Evolutionary conservation across 2,329 filamentous ascomycete genomes (phyloP).

Genomic region (Colletotrichum kahawae): DNA sequence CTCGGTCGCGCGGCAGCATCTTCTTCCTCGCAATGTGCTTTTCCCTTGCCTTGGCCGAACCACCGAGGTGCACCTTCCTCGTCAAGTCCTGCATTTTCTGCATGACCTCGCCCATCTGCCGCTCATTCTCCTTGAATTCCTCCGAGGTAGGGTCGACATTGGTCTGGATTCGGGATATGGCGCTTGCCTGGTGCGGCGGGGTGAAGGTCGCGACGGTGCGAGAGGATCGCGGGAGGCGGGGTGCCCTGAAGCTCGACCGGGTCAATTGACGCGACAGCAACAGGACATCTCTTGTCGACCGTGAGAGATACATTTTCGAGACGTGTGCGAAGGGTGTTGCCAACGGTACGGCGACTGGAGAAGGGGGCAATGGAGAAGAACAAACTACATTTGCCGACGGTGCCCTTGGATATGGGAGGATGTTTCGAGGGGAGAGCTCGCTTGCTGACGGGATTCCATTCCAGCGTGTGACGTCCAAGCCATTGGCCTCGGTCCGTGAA

Average conservation of each 20-base stretch:
- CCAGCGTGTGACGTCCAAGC: slow-evolving; percentile 17
- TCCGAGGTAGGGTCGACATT: slow-evolving; percentile 77
- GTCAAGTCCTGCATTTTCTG: slow-evolving; percentile 73
- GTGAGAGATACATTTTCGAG: slow-evolving; percentile 51
- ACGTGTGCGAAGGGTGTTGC: slow-evolving; percentile 8
- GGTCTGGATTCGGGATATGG: slow-evolving; percentile 81
- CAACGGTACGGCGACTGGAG: slow-evolving; percentile 18
- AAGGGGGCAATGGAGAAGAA: background rate
- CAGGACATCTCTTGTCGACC: slow-evolving; percentile 50
- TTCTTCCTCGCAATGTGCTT: slow-evolving; percentile 90
- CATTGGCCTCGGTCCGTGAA: slow-evolving; percentile 37
- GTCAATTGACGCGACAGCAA: slow-evolving; percentile 48
- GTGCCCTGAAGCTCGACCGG: slow-evolving; percentile 19
- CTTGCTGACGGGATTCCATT: slow-evolving; percentile 22
- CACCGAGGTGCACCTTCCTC: slow-evolving; percentile 74
- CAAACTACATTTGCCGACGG: slow-evolving; percentile 26
- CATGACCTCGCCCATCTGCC: slow-evolving; percentile 77
- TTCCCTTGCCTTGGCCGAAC: slow-evolving; percentile 79
- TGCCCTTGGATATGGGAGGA: slow-evolving; percentile 19
- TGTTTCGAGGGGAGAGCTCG: slow-evolving; percentile 13
- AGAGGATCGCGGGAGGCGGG: slow-evolving; percentile 35
- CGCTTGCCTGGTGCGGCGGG: slow-evolving; percentile 78
- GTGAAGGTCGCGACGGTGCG: slow-evolving; percentile 75
- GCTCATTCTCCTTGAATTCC: slow-evolving; percentile 82
- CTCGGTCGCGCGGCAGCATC: slow-evolving; percentile 90